A percentile compares a stretch with the other conserved stretches of the same genome.
Evolutionary conservation across 2,329 filamentous ascomycete species (phyloP).

Genomic region (Pyrenophora graminea): DNA sequence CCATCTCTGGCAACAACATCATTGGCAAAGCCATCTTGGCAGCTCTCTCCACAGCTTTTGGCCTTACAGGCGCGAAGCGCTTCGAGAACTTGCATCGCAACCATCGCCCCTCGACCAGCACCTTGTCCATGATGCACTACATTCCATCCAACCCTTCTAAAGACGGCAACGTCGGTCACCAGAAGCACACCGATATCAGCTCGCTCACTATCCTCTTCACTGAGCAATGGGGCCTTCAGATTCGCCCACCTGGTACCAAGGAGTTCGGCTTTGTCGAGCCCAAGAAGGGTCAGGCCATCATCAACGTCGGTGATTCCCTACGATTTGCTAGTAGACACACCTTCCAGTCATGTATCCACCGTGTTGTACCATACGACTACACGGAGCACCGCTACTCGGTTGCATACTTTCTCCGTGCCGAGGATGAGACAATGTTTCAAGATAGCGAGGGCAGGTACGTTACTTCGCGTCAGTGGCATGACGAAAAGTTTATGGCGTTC

Average conservation of each 20-base stretch:
- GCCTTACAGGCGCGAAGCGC: conserved; percentile 30
- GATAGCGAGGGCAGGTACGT: conserved; percentile 60
- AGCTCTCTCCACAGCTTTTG: conserved; percentile 46
- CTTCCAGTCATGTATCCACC: conserved; percentile 62
- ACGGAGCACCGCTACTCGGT: conserved; percentile 62
- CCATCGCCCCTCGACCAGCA: conserved; percentile 38
- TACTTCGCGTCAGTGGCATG: conserved; percentile 51
- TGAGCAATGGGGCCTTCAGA: conserved; percentile 62
- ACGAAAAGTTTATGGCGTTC: conserved; percentile 42
- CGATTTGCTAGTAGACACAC: conserved; percentile 59
- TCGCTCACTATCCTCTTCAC: conserved; percentile 50
- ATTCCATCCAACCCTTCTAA: conserved; percentile 29
- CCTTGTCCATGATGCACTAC: conserved; percentile 43
- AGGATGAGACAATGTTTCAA: conserved; percentile 61
- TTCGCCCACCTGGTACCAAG: conserved; percentile 56
- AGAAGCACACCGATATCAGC: conserved; percentile 42
- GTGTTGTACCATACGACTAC: conserved; percentile 59
- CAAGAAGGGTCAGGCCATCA: conserved; percentile 56
- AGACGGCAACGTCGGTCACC: conserved; percentile 34
- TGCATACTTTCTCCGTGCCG: conserved; percentile 62
- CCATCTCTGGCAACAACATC: conserved; percentile 37
- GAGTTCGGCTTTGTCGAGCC: conserved; percentile 54
- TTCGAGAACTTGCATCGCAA: conserved; percentile 41
- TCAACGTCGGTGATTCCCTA: conserved; percentile 64
- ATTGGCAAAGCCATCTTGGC: conserved; percentile 51